A percentile compares a stretch with the other conserved stretches of the same genome.
Evolutionary conservation across 805 yeast species (phyloP).

Genomic region (Lipomyces orientalis): DNA sequence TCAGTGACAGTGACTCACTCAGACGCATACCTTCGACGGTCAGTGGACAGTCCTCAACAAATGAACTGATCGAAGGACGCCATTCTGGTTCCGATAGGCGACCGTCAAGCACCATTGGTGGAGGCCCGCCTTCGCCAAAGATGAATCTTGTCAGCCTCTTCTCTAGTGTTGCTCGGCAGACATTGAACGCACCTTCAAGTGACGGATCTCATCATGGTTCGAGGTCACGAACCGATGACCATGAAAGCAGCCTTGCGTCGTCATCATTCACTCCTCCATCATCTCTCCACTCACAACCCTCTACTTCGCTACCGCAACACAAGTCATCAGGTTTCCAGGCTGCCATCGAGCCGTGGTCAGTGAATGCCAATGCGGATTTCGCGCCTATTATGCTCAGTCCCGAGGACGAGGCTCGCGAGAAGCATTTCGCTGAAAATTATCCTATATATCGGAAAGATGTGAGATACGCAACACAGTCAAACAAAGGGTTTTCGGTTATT

Average conservation of each 20-base stretch:
- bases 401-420: constrained; percentile 55
- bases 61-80: constrained; percentile 21
- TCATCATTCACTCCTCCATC: constrained; percentile 34
- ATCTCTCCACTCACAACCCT: constrained; percentile 17
- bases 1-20: constrained; percentile 25
- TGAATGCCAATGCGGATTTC: constrained; percentile 9
- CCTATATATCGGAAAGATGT: constrained; percentile 75
- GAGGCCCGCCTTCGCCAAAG: constrained; percentile 29
- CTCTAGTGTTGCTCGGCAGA: constrained; percentile 35
- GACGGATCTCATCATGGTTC: constrained; percentile 22
- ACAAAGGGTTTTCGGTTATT: constrained; percentile 53
- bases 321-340: constrained; percentile 1
- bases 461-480: constrained; percentile 60
- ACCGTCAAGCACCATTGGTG: constrained; percentile 2
- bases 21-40: constrained; percentile 24
- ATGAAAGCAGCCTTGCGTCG: constrained; percentile 11
- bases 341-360: constrained; percentile 31
- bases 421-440: constrained; percentile 75
- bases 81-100: constrained; percentile 11
- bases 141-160: constrained; percentile 33
- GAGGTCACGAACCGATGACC: constrained; percentile 13
- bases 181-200: constrained; percentile 22
- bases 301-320: constrained; percentile 2
- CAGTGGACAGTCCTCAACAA: constrained; percentile 30
- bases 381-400: constrained; percentile 28